Evolutionary conservation across 78 protist species (phyloP).

Genomic region (Dictyostelium brefeldianum): DNA sequence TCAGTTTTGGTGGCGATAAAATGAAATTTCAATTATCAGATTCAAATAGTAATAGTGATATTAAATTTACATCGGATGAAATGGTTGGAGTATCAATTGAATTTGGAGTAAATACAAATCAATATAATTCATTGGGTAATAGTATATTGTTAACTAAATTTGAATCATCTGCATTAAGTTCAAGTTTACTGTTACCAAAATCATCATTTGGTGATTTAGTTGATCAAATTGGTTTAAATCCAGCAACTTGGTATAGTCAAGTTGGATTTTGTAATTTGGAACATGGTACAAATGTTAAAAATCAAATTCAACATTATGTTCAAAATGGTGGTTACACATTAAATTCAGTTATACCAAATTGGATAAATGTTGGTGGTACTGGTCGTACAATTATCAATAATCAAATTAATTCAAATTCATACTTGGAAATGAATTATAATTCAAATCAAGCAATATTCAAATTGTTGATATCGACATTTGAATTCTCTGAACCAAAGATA

Average conservation of each 20-base stretch:
- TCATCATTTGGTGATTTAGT: not conserved
- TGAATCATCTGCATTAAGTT: not conserved
- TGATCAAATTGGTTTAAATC: conserved; percentile 4
- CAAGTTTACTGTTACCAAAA: not conserved
- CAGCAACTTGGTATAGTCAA: not conserved
- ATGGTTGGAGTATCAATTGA: not conserved
- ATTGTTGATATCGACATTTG: not conserved
- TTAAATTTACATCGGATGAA: not conserved
- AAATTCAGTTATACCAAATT: conserved; percentile 3
- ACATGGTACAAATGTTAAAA: not conserved
- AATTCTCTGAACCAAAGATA: conserved; percentile 22
- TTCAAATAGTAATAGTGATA: not conserved
- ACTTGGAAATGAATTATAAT: not conserved
- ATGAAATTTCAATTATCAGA: not conserved
- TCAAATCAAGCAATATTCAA: conserved; percentile 5
- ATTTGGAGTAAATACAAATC: not conserved
- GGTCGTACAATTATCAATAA: not conserved
- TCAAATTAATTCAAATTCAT: no score
- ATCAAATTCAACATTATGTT: conserved; percentile 13
- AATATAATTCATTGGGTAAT: not conserved
- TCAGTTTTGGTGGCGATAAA: not conserved
- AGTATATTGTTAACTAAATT: not conserved
- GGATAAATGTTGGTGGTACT: not conserved
- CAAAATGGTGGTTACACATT: conserved; percentile 22
- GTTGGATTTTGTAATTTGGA: conserved; percentile 2